Conservation (phyloP, 208 protist genomes). For the Crithidia expoeki region DNA sequence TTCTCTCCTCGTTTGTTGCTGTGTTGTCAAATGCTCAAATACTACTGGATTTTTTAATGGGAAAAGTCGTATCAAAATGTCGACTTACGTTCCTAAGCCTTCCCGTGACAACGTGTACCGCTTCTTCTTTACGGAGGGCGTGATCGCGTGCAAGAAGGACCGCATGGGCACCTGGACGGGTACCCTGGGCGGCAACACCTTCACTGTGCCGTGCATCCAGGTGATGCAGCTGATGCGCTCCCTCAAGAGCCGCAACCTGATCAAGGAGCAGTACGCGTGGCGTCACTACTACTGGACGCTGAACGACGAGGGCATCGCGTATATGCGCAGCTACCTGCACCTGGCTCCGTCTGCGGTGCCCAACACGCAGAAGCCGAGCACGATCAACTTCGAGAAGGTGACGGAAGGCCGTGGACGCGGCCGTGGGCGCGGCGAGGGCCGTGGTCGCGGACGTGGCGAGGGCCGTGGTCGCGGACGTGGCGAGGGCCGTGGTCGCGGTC, state of each 20-base stretch:
- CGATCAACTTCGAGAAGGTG: constrained; percentile 56
- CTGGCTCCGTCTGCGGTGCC: constrained; percentile 88
- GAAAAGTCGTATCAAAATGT: constrained; percentile 5
- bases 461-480: too few relatives aligned
- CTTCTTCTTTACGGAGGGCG: constrained; percentile 93
- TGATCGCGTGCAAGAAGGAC: constrained; percentile 93
- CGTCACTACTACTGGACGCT: constrained; percentile 96
- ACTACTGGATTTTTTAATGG: background rate
- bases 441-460: constrained; percentile 62
- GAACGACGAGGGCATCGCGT: constrained; percentile 92
- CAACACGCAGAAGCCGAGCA: constrained; percentile 89
- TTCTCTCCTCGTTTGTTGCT: background rate
- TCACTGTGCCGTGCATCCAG: constrained; percentile 80
- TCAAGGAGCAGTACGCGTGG: constrained; percentile 95
- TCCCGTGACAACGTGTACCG: constrained; percentile 90
- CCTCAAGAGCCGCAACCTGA: constrained; percentile 89
- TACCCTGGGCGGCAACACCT: constrained; percentile 76
- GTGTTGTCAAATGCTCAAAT: background rate
- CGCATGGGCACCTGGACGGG: constrained; percentile 86
- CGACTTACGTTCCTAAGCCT: constrained; percentile 73
- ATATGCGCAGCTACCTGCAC: constrained; percentile 93
- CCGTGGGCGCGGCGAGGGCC: constrained; percentile 45
- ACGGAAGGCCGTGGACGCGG: constrained; percentile 48
- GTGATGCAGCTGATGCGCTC: constrained; percentile 92
- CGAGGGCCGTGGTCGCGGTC: constrained; percentile 61